Evolutionary conservation across 2,329 filamentous ascomycete species (phyloP).

Genomic region (Colletotrichum sp.): DNA sequence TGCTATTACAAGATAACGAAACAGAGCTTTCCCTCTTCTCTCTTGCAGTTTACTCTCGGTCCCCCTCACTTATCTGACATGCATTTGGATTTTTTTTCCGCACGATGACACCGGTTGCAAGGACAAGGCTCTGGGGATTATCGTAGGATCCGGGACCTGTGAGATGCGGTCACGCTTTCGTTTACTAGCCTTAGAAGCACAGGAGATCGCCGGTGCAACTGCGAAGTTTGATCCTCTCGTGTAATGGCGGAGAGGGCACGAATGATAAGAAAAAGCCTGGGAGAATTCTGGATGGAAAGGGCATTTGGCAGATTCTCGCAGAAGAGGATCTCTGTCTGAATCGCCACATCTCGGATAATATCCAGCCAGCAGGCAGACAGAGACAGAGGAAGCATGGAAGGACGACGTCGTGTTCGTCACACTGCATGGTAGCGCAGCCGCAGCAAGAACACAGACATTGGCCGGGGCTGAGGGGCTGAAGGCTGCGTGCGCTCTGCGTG

Average conservation of each 20-base stretch:
- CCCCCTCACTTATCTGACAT: constrained; percentile 2
- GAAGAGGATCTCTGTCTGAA: not conserved
- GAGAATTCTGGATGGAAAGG: not conserved
- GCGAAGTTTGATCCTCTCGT: not conserved
- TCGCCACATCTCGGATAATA: not conserved
- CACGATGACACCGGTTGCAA: constrained; percentile 1
- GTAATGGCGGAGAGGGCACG: not conserved
- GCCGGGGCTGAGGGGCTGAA: not conserved
- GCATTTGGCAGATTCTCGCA: not conserved
- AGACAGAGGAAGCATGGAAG: not conserved
- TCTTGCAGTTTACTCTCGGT: not conserved
- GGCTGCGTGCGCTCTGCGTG: not conserved
- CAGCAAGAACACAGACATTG: not conserved
- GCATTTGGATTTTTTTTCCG: not conserved
- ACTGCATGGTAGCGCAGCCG: not conserved
- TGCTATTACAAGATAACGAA: constrained; percentile 12
- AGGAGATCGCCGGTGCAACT: not conserved
- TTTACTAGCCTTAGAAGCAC: not conserved
- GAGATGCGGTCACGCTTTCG: not conserved
- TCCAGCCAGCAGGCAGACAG: not conserved
- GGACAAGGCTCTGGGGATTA: constrained; percentile 2
- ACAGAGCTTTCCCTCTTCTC: not conserved
- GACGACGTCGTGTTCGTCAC: not conserved
- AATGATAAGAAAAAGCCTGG: not conserved
- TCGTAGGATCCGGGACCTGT: not conserved